Base-by-base conservation (phyloP, 2,329 filamentous ascomycete species). In the Cladosporium sp. region DNA sequence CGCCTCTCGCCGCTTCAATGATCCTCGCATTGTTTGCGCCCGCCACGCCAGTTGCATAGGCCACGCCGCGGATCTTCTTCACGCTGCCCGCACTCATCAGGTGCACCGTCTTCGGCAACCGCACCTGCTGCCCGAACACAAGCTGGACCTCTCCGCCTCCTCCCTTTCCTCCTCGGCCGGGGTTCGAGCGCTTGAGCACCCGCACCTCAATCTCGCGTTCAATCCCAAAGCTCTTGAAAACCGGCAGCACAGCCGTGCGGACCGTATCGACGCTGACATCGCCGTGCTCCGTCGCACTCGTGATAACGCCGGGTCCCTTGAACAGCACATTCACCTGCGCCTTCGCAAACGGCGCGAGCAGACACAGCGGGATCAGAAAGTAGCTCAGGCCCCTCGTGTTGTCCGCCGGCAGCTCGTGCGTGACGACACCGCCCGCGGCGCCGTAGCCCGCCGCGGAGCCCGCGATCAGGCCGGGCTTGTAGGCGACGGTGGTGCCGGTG, bases 261-360 rank as follows among this genome's bases (percentile, higher is more conserved):
- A 98, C 91, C 9, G 87, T 92, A 70, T 98, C 93, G 61, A 93
- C 87, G 3, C 87, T 93, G 58, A 95, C 82, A 70, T 98, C 93
- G 55, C 91, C 90, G 0, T 80, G 79, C 58, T 87, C 81, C 3
- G 91, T 96, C 2, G 89, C 82, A 9, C 85, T 85, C 1, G 93
- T 97, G 61, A 98, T 95, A 52, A 96, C 92, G 46, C 93, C 93
- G 0, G 90, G 86, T 0, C 93, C 93, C 3, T 86, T 84, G 68
- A 98, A 91, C 7, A 90, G 80, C 9, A 98, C 85, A 65, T 95
- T 95, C 72, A 98, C 82, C 58, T 89, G 87, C 8, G 86, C 81
- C 68, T 98, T 97, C 19, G 89, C 87, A 69, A 98, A 98, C 1
- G 93, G 93, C 1, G 92, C 90, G 13, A 98, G 78, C 18, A 97